These are phyloP conservation scores for Trichoderma asperelloides DNA, from an alignment of 495 filamentous ascomycete genomes.

Conservation along the genomic window DNA sequence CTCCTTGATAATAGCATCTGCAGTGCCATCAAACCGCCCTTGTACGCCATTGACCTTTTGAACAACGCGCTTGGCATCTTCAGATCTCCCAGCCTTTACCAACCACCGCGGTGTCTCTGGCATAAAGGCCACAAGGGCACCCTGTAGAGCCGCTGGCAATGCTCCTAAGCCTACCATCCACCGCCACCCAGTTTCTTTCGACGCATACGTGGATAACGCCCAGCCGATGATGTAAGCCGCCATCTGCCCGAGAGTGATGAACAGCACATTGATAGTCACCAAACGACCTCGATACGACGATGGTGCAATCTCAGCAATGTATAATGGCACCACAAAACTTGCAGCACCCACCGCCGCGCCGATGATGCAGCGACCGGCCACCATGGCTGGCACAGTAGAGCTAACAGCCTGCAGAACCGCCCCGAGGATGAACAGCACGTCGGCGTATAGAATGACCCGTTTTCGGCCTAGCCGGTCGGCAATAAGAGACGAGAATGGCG, in stretches of 20 bases:
- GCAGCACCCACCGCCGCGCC: conserved; percentile 77
- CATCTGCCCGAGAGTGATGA: conserved; percentile 79
- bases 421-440: conserved; percentile 66
- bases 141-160: conserved; percentile 64
- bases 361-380: conserved; percentile 68
- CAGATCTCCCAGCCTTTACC: conserved; percentile 52
- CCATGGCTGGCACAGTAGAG: conserved; percentile 59
- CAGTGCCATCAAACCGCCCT: conserved; percentile 29
- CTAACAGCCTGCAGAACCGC: conserved; percentile 62
- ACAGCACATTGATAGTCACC: conserved; percentile 68
- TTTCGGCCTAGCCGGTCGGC: conserved; percentile 70
- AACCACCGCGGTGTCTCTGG: conserved; percentile 87
- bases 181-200: conserved; percentile 56
- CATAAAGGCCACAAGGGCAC: conserved; percentile 53
- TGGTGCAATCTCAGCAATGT: conserved; percentile 80
- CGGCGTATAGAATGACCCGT: conserved; percentile 68
- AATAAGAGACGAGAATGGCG: conserved; percentile 65
- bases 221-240: conserved; percentile 74
- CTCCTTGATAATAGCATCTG: conserved; percentile 46
- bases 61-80: conserved; percentile 54
- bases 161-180: conserved; percentile 88
- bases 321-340: conserved; percentile 74
- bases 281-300: conserved; percentile 63
- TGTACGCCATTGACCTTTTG: conserved; percentile 35
- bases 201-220: conserved; percentile 47